Conservation (phyloP, 768 basidiomycete species). For the Lyophyllum atratum region DNA sequence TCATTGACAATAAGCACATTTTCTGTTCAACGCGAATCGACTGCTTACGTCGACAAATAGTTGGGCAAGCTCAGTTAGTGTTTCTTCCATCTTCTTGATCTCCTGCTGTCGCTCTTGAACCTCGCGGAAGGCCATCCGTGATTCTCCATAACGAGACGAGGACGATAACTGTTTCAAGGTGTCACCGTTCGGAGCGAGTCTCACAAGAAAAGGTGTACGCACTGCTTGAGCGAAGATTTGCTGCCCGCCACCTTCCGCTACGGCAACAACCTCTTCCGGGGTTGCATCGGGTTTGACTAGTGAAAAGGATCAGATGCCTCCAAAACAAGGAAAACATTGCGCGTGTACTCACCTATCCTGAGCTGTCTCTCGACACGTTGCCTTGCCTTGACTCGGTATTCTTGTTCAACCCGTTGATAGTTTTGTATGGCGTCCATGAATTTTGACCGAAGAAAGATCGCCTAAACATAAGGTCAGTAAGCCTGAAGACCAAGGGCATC, state of each 20-base stretch:
- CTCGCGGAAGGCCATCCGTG: conserved; percentile 80
- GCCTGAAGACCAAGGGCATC: neutral
- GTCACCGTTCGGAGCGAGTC: neutral
- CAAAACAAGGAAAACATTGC: neutral
- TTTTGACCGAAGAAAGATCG: conserved; percentile 60
- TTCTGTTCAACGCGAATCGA: neutral
- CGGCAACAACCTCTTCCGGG: conserved; percentile 73
- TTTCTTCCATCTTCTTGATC: conserved; percentile 81
- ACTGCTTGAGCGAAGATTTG: conserved; percentile 84
- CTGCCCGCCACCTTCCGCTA: conserved; percentile 61
- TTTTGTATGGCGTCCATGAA: conserved; percentile 78
- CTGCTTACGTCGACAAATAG: conserved; percentile 76
- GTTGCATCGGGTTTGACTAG: conserved; percentile 87
- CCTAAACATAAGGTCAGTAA: conserved; percentile 37
- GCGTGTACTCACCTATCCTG: conserved; percentile 58
- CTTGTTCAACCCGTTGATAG: conserved; percentile 77
- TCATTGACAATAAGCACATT: neutral
- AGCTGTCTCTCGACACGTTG: conserved; percentile 75
- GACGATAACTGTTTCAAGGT: conserved; percentile 54
- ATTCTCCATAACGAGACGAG: conserved; percentile 83
- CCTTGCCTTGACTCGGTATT: conserved; percentile 62
- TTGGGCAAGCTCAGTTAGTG: conserved; percentile 85
- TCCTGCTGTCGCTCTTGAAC: conserved; percentile 90
- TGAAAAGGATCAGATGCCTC: neutral
- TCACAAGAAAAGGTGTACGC: conserved; percentile 14